These are phyloP conservation scores for Trifolium pratense DNA, from an alignment of 306 rosid genomes.

Conservation along the genomic window DNA sequence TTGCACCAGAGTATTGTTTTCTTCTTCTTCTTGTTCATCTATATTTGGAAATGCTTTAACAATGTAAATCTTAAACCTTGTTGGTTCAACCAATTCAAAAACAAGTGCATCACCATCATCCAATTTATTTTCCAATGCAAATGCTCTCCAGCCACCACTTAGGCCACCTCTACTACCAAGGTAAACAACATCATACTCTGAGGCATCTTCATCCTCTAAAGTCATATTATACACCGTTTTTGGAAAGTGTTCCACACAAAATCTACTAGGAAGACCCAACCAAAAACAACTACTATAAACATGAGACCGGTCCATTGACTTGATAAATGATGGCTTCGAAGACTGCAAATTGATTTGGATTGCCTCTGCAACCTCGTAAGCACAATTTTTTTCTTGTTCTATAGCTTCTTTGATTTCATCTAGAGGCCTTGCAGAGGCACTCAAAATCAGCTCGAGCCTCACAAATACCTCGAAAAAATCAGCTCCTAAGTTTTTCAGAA, in stretches of 20 bases:
- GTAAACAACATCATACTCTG: constrained; percentile 55
- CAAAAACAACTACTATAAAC: constrained; percentile 92
- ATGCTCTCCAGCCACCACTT: constrained; percentile 88
- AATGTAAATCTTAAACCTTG: constrained; percentile 66
- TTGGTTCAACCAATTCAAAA: constrained; percentile 63
- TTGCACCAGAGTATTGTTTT: constrained; percentile 7
- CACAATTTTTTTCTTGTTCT: constrained; percentile 57
- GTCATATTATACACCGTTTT: constrained; percentile 46
- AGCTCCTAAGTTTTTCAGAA: constrained; percentile 23
- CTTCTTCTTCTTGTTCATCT: constrained; percentile 40
- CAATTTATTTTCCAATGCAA: constrained; percentile 78
- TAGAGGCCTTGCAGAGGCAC: constrained; percentile 74
- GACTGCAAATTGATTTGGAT: constrained; percentile 55
- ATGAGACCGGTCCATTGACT: constrained; percentile 85
- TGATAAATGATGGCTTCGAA: constrained; percentile 60
- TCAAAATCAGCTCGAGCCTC: no score
- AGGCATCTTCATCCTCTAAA: constrained; percentile 73
- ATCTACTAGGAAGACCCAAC: constrained; percentile 76
- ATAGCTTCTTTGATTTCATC: constrained; percentile 67
- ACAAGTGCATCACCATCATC: constrained; percentile 87
- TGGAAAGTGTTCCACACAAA: constrained; percentile 68
- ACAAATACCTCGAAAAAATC: constrained; percentile 37
- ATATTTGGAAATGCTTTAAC: constrained; percentile 52
- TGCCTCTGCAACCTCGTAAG: constrained; percentile 60
- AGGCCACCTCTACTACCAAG: constrained; percentile 65